A percentile compares a stretch with the other conserved stretches of the same genome.
Conservation (phyloP, 2,329 filamentous ascomycete species). For the Zymoseptoria passerinii region DNA sequence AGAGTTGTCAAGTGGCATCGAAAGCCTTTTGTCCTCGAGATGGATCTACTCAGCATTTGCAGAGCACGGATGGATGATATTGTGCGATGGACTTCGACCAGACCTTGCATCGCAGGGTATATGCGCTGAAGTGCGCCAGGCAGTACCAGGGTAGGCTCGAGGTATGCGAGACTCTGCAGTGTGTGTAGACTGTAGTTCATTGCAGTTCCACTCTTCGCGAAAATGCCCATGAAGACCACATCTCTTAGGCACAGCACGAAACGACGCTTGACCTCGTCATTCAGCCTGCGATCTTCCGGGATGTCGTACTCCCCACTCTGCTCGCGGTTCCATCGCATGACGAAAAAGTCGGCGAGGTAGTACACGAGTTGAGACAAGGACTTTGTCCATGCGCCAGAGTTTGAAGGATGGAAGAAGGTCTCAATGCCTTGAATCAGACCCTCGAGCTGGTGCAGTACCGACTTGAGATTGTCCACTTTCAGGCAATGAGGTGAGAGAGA, state of each 20-base stretch:
- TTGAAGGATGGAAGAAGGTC: conserved; percentile 98
- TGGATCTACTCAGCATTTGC: conserved; percentile 83
- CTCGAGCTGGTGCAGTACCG: conserved; percentile 76
- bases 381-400: conserved; percentile 84
- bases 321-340: conserved; percentile 95
- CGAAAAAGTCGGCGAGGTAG: conserved; percentile 90
- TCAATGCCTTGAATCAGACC: conserved; percentile 90
- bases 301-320: conserved; percentile 85
- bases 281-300: conserved; percentile 70
- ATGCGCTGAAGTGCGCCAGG: conserved; percentile 92
- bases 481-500: conserved; percentile 80
- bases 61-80: conserved; percentile 86
- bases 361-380: conserved; percentile 84
- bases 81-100: conserved; percentile 94
- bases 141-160: conserved; percentile 85
- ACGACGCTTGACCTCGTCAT: conserved; percentile 69
- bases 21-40: conserved; percentile 91
- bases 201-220: conserved; percentile 86
- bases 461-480: conserved; percentile 55
- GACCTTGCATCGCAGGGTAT: conserved; percentile 90
- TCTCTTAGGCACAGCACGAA: conserved; percentile 86
- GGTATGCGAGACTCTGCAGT: conserved; percentile 77
- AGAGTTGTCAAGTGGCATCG: conserved; percentile 91
- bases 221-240: conserved; percentile 96
- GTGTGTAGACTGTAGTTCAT: conserved; percentile 88